phyloP scores from a whole-genome alignment of 805 yeast species.

The Yarrowia sp. region DNA sequence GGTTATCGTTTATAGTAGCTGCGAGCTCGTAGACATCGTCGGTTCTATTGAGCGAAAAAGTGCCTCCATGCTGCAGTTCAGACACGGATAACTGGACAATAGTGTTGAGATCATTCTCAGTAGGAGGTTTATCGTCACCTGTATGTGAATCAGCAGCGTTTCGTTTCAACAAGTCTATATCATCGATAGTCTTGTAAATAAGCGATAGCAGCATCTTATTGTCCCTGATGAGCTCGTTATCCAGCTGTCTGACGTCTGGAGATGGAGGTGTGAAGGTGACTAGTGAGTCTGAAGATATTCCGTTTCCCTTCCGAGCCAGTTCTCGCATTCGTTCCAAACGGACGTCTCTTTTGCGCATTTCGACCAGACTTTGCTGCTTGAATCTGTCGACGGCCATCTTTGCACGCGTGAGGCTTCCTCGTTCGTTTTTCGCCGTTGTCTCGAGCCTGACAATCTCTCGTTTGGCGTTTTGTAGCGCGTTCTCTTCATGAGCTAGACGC shows the following conservation, averaged over 20 bases:
- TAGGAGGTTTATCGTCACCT: background rate
- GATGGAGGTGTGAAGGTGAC: constrained; percentile 40
- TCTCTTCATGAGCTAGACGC: constrained; percentile 15
- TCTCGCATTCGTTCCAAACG: constrained; percentile 43
- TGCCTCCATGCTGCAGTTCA: constrained; percentile 25
- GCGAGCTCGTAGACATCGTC: constrained; percentile 9
- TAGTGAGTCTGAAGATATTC: constrained; percentile 41
- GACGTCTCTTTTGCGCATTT: constrained; percentile 45
- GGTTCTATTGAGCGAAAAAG: constrained; percentile 14
- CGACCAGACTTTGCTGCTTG: constrained; percentile 42
- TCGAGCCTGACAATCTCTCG: background rate
- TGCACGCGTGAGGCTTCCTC: constrained; percentile 28
- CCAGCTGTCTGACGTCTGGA: constrained; percentile 29
- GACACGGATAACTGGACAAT: constrained; percentile 20
- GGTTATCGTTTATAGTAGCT: background rate
- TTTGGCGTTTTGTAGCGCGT: constrained; percentile 21
- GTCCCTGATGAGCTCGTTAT: constrained; percentile 40
- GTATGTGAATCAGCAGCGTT: constrained; percentile 13
- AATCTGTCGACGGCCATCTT: constrained; percentile 39
- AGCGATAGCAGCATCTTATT: constrained; percentile 41
- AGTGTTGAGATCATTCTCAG: constrained; percentile 9
- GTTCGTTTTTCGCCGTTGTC: constrained; percentile 9
- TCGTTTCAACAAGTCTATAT: constrained; percentile 37
- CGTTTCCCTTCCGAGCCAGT: constrained; percentile 38
- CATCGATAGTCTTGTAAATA: constrained; percentile 40